Evolutionary conservation across 768 basidiomycete genomes (phyloP).

Genomic region (Mycena amicta): DNA sequence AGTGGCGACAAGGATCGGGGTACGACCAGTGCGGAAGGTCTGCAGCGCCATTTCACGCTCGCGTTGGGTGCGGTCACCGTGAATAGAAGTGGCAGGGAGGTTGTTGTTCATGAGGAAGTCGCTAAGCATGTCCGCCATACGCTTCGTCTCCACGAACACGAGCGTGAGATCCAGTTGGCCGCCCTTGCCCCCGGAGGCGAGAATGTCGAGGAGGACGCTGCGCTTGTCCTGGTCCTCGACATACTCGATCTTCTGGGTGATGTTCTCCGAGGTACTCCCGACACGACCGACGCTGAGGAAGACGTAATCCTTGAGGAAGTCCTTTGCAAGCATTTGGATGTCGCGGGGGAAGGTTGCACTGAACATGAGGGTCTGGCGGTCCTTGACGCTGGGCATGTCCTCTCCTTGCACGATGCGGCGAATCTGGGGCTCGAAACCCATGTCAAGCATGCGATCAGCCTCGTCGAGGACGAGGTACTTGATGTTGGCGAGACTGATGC

Average conservation of each 20-base stretch:
- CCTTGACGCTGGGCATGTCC: slow-evolving; percentile 92
- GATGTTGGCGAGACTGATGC: slow-evolving; percentile 95
- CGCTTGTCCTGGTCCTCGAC: slow-evolving; percentile 98
- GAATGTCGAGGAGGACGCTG: slow-evolving; percentile 92
- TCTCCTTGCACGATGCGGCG: slow-evolving; percentile 96
- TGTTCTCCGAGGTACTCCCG: slow-evolving; percentile 98
- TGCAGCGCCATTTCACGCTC: slow-evolving; percentile 95
- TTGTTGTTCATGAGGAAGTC: slow-evolving; percentile 87
- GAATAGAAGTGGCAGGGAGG: slow-evolving; percentile 93
- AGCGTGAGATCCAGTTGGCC: slow-evolving; percentile 73
- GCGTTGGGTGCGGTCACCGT: slow-evolving; percentile 96
- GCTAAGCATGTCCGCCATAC: slow-evolving; percentile 98
- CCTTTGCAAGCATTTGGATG: slow-evolving; percentile 94
- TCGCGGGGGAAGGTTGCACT: slow-evolving; percentile 99
- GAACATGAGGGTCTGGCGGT: slow-evolving; percentile 99
- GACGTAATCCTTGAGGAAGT: slow-evolving; percentile 97
- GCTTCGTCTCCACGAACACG: slow-evolving; percentile 98
- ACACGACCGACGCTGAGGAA: slow-evolving; percentile 99
- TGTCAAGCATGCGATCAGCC: slow-evolving; percentile 99
- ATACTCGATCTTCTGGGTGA: slow-evolving; percentile 98
- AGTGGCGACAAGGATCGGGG: slow-evolving; percentile 96
- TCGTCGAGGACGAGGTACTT: slow-evolving; percentile 98
- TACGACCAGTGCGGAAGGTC: slow-evolving; percentile 93
- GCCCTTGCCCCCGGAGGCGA: slow-evolving; percentile 72
- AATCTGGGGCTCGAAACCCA: slow-evolving; percentile 99